Evolutionary conservation across 768 basidiomycete genomes (phyloP).

Genomic region (Pleurotus cornucopiae): DNA sequence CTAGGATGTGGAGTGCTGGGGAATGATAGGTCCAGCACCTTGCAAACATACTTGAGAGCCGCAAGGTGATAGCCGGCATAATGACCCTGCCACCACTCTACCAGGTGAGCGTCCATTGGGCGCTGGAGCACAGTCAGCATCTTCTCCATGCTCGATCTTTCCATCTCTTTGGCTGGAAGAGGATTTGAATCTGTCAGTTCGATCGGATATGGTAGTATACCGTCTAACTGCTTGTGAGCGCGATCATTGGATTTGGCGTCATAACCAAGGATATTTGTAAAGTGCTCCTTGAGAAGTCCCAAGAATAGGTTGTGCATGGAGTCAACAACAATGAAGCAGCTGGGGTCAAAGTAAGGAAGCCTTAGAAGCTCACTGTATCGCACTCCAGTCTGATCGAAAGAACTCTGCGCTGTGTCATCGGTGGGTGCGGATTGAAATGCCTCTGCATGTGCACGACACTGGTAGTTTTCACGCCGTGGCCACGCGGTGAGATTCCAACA

Average conservation of each 20-base stretch:
- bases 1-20: no score
- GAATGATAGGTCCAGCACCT: not conserved
- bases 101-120: not conserved
- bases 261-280: conserved; percentile 2
- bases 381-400: not conserved
- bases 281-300: conserved; percentile 1
- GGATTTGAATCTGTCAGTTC: not conserved
- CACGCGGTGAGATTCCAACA: conserved; percentile 14
- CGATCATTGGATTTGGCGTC: not conserved
- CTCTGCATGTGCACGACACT: conserved; percentile 10
- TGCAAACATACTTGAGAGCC: not conserved
- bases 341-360: conserved; percentile 22
- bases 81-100: not conserved
- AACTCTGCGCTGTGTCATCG: conserved; percentile 8
- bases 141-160: not conserved
- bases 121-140: not conserved
- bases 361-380: conserved; percentile 9
- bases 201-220: not conserved
- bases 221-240: no score
- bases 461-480: conserved; percentile 8
- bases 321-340: conserved; percentile 14
- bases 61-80: not conserved
- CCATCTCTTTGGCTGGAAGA: not conserved
- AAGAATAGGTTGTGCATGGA: conserved; percentile 9
- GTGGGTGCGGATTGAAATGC: conserved; percentile 11